Conservation (phyloP, 441 rosid genomes). For the Eruca vesicaria region DNA sequence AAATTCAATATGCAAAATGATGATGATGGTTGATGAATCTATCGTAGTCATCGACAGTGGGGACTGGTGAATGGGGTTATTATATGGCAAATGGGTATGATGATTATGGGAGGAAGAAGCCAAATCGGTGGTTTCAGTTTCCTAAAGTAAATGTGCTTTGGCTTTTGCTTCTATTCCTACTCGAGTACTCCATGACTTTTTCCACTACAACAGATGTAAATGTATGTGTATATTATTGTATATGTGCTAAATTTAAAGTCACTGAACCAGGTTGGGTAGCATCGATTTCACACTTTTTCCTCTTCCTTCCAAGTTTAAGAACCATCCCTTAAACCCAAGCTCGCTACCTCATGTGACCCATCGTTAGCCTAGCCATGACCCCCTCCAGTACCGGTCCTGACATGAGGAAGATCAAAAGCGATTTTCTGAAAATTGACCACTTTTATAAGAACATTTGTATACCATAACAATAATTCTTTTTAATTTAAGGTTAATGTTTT, state of each 20-base stretch:
- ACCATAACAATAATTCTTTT: too few relatives aligned
- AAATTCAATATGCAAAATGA: slow-evolving; percentile 22
- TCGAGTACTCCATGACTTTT: slow-evolving; percentile 35
- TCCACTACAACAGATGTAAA: background rate
- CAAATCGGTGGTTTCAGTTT: slow-evolving; percentile 38
- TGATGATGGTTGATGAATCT: slow-evolving; percentile 28
- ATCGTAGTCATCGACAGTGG: slow-evolving; percentile 23
- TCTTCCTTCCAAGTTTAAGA: slow-evolving; percentile 17
- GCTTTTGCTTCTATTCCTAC: slow-evolving; percentile 34
- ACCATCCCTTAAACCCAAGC: slow-evolving; percentile 20
- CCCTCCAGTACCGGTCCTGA: too few relatives aligned
- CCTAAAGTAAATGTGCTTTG: slow-evolving; percentile 37
- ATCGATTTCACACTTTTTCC: slow-evolving; percentile 27
- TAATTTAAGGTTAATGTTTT: too few relatives aligned
- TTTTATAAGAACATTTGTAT: too few relatives aligned
- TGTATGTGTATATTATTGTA: background rate
- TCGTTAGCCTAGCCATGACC: slow-evolving; percentile 4
- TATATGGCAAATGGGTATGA: slow-evolving; percentile 36
- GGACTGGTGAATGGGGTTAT: slow-evolving; percentile 26
- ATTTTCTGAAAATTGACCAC: too few relatives aligned
- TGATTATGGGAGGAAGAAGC: slow-evolving; percentile 34
- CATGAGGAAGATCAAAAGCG: too few relatives aligned
- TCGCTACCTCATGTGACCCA: slow-evolving; percentile 29
- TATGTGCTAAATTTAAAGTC: slow-evolving; percentile 14
- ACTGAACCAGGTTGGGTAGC: slow-evolving; percentile 22